Conservation (phyloP, 2,329 filamentous ascomycete species). For the Aspergillus sp. region DNA sequence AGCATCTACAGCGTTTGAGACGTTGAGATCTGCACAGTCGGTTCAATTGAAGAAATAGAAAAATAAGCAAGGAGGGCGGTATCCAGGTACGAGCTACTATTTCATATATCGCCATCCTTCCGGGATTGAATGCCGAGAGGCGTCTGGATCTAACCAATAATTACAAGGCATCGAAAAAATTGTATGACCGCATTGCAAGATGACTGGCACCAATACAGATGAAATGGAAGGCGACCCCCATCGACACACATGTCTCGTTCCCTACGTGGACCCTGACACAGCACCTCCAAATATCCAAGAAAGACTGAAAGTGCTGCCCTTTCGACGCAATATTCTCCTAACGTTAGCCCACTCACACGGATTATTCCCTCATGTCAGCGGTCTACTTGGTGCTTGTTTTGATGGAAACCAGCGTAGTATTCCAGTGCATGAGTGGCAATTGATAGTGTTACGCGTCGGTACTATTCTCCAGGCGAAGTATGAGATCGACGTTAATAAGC, state of each 20-base stretch:
- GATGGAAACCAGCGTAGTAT: conserved; percentile 12
- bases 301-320: not conserved
- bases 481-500: conserved; percentile 12
- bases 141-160: too few relatives aligned
- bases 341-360: conserved; percentile 10
- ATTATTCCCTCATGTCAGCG: conserved; percentile 10
- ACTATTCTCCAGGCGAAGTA: conserved; percentile 11
- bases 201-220: too few relatives aligned
- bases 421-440: conserved; percentile 14
- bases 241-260: conserved; percentile 11
- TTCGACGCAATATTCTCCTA: conserved; percentile 16
- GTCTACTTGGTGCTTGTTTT: conserved; percentile 13
- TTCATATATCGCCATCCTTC: too few relatives aligned
- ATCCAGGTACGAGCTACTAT: too few relatives aligned
- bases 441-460: conserved; percentile 15
- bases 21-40: too few relatives aligned
- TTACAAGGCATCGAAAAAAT: too few relatives aligned
- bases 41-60: too few relatives aligned
- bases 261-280: conserved; percentile 7
- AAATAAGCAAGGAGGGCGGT: too few relatives aligned
- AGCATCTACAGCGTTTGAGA: too few relatives aligned
- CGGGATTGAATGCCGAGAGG: too few relatives aligned
- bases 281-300: conserved; percentile 7
- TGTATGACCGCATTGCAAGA: too few relatives aligned
- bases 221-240: not conserved